A percentile compares a stretch with the other conserved stretches of the same genome.
These are phyloP conservation scores for Neocatenulostroma microsporum DNA, from an alignment of 2,329 filamentous ascomycete species.

Conservation along the genomic window DNA sequence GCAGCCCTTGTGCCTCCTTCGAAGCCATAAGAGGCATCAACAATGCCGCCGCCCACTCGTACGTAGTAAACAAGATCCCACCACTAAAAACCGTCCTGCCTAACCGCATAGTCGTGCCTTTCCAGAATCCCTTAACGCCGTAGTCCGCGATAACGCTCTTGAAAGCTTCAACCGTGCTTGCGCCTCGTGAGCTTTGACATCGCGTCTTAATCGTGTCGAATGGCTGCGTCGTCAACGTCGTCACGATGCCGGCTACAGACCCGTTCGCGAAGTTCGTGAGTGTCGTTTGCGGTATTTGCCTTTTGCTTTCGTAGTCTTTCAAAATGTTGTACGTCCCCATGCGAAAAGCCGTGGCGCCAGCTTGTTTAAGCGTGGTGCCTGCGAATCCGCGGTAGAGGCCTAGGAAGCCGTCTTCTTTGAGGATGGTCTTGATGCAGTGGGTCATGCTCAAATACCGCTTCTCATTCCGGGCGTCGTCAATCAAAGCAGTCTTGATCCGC, in stretches of 20 bases:
- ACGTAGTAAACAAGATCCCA: conserved; percentile 58
- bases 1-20: conserved; percentile 1
- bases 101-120: conserved; percentile 60
- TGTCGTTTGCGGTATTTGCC: conserved; percentile 44
- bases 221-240: conserved; percentile 52
- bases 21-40: conserved; percentile 33
- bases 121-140: conserved; percentile 57
- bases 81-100: conserved; percentile 57
- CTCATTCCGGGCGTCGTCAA: conserved; percentile 50
- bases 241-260: conserved; percentile 52
- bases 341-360: conserved; percentile 53
- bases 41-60: conserved; percentile 49
- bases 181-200: conserved; percentile 52
- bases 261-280: conserved; percentile 55
- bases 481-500: conserved; percentile 60
- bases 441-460: conserved; percentile 43
- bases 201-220: conserved; percentile 59
- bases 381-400: conserved; percentile 52
- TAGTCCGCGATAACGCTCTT: conserved; percentile 48
- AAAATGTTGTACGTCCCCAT: conserved; percentile 57
- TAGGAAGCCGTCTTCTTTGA: conserved; percentile 47
- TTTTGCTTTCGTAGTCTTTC: conserved; percentile 49
- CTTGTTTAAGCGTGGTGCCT: conserved; percentile 56
- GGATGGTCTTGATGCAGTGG: conserved; percentile 45
- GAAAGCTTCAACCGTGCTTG: conserved; percentile 51